phyloP scores from a whole-genome alignment of 2,329 filamentous ascomycete species.

The Teratosphaeria nubilosa region DNA sequence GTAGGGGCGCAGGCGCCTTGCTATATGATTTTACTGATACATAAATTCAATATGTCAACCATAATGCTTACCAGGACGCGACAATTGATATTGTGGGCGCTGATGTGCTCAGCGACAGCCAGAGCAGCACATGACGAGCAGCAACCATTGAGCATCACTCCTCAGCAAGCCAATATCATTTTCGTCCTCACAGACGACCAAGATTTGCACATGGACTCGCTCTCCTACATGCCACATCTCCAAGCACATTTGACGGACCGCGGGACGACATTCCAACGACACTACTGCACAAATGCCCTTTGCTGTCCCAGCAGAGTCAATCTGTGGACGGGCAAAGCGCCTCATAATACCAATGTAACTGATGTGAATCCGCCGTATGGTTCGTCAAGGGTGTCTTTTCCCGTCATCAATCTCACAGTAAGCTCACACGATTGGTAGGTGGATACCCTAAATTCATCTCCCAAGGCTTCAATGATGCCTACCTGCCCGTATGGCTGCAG shows the following conservation, averaged over 20 bases:
- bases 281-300: constrained; percentile 56
- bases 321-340: constrained; percentile 54
- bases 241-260: constrained; percentile 46
- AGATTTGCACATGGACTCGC: constrained; percentile 50
- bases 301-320: constrained; percentile 60
- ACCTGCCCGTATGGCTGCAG: constrained; percentile 63
- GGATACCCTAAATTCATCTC: constrained; percentile 57
- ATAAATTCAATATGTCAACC: not conserved
- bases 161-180: constrained; percentile 45
- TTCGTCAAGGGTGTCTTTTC: constrained; percentile 9
- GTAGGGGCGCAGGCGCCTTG: not conserved
- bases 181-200: constrained; percentile 62
- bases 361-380: constrained; percentile 45
- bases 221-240: constrained; percentile 51
- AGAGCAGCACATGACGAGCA: not conserved
- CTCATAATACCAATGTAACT: constrained; percentile 64
- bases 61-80: not conserved
- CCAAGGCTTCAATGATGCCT: constrained; percentile 56
- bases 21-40: no score
- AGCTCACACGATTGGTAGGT: constrained; percentile 30
- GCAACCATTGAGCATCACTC: not conserved
- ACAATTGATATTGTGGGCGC: not conserved
- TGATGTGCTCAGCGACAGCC: not conserved
- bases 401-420: not conserved
- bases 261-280: constrained; percentile 50